Base-by-base conservation (phyloP, 805 yeast genomes). In the Candida glaebosa region DNA sequence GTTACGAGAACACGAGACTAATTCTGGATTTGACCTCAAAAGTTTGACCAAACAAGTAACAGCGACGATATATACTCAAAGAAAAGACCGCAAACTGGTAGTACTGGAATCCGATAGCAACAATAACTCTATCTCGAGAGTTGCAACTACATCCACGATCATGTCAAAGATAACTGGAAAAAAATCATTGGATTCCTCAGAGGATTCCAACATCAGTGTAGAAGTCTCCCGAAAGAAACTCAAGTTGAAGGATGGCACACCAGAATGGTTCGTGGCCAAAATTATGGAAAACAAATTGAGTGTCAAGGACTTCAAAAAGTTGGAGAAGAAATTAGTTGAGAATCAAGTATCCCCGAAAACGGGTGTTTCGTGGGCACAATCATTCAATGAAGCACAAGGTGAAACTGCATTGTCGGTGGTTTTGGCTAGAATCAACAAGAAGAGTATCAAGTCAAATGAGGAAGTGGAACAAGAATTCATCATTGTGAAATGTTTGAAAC, bases 391-490 rank as follows among this genome's bases (percentile, higher is more conserved):
- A n/a, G 63, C 65, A 1, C 73, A 69, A 48, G 75, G 75, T 15
- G 74, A 69, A 42, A 59, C 69, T 3, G 74, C 74, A 0, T 56
- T 69, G 9, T 59, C 71, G 0, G 72, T 65, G 4, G 56, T 65
- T 10, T 57, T 70, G 18, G 52, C 65, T 3, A 53, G 71, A 31
- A 57, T 69, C 28, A 70, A 67, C 48, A 64, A 60, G 43, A 65
- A 68, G 45, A 64, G 69, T 42, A 68, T 69, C 45, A 70, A 70
- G 47, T 64, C 73, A 3, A 69, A 70, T 44, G 74, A 69, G 22
- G 74, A 68, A 42, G 65, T 69, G 30, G 73, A 69, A 39, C 62
- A 52, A 40, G 75, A 70, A 42, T 65, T 48, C 40, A 45, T 52
- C 16, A 69, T 69, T 25, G 65, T 71, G 8, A 61, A 55, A 44